These are phyloP conservation scores for Ballota nigra DNA, from an alignment of 257 asterid genomes.

Conservation along the genomic window DNA sequence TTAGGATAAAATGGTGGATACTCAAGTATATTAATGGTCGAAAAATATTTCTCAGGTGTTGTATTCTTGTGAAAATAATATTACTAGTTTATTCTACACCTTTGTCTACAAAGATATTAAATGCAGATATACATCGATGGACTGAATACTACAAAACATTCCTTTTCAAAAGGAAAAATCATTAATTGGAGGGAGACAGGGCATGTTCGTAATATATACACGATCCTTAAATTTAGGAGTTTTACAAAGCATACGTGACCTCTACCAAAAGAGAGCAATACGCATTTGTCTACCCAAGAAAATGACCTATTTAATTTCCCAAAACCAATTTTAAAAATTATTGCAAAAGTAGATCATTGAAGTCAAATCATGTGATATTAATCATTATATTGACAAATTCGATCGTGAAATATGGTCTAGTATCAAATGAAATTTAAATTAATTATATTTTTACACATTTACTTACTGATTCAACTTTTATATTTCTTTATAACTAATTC, in stretches of 20 bases:
- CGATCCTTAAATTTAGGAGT: constrained; percentile 19
- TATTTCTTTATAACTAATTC: no score
- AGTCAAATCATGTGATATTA: background rate
- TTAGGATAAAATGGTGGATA: no score
- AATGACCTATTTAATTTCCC: constrained; percentile 6
- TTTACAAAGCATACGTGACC: background rate
- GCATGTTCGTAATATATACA: background rate
- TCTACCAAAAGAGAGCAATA: background rate
- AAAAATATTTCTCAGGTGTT: no score
- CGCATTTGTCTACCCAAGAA: constrained; percentile 20
- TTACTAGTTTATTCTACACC: no score
- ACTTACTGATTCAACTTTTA: no score
- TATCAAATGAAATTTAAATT: no score
- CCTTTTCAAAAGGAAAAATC: background rate
- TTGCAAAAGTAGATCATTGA: constrained; percentile 1
- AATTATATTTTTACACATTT: background rate
- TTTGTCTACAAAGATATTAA: background rate
- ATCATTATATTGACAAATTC: background rate
- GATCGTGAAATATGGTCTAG: no score
- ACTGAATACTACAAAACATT: background rate
- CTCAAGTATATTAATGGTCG: no score
- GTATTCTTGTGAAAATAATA: background rate
- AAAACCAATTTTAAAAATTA: background rate
- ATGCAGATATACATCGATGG: background rate
- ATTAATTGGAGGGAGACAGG: background rate